Evolutionary conservation across 2,329 filamentous ascomycete species (phyloP), one percentile per base, ranked within the genome.

Genomic region (Phyllosticta paracitricarpa): DNA sequence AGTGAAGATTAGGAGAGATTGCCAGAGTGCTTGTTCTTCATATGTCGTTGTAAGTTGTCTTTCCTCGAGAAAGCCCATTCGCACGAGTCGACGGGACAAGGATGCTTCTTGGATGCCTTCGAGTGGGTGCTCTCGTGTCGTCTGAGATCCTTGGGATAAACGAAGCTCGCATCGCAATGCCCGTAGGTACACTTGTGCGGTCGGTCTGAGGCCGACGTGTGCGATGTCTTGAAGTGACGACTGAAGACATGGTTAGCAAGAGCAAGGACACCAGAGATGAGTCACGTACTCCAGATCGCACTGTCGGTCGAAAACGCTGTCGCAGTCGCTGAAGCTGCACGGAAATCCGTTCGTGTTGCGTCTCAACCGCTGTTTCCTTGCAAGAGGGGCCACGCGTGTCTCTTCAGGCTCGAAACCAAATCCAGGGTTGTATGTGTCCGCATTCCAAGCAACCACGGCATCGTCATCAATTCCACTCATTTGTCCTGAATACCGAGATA

Each of bases 131-230:
- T 33, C 25, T 53, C 10, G 22, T 61, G 58, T 8, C 58, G 58
- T 17, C 35, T 48, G 26, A 61, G 58, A 35, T 61, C 58, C 10
- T 61, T 61, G 17, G 58, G 58, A 26, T 61, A 54, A 8, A 61
- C 58, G 8, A 61, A 61, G 7, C 54, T 30, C 24, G 33, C 25
- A 25, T 54, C 58, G 54, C 58, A 61, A 4, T 8, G 2, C 3
- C 9, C 4, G 26, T 48, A 56, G 2, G 12, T 25, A 10, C 56
- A 51, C 25, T 52, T 61, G 14, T 33, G 33, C 1, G 40, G 40
- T 48, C 40, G 40, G 40, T 48, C 40, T n/a, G 40, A 48, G 40
- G 40, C 14, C 4, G 40, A 48, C 2, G 14, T 48, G 54, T 61
- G 58, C n/a, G 55, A 61, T 19, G 53, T 56, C n/a, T 6, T 48